Conservation (phyloP, 306 rosid genomes). For the Pyrus bretschneideri region DNA sequence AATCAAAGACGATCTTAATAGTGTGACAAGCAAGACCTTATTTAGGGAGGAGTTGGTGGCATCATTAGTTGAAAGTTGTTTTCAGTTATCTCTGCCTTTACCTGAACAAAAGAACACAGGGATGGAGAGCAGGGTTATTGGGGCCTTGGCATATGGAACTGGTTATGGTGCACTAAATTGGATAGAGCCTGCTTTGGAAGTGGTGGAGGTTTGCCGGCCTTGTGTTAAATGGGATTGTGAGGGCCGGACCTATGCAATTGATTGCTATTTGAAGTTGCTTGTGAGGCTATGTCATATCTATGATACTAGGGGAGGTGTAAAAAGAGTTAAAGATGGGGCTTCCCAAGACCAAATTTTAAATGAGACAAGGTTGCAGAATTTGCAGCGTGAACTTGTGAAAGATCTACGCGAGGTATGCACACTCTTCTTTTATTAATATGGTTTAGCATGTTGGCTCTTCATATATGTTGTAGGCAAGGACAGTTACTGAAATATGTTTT, state of each 20-base stretch:
- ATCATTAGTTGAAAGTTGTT: constrained; percentile 95
- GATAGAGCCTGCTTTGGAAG: constrained; percentile 98
- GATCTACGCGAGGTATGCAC: constrained; percentile 65
- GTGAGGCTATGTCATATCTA: constrained; percentile 87
- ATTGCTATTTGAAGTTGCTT: constrained; percentile 95
- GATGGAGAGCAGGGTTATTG: constrained; percentile 97
- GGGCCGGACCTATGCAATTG: constrained; percentile 92
- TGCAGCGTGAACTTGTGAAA: constrained; percentile 88
- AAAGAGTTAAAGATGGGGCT: constrained; percentile 94
- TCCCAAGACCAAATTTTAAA: constrained; percentile 97
- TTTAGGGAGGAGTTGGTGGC: constrained; percentile 98
- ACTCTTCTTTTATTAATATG: neutral
- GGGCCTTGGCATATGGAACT: constrained; percentile 99
- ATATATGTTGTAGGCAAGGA: neutral
- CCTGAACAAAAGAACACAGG: constrained; percentile 91
- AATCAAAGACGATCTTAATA: constrained; percentile 83
- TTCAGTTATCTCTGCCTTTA: constrained; percentile 94
- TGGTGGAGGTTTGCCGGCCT: constrained; percentile 97
- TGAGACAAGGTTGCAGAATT: constrained; percentile 93
- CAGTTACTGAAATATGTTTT: neutral
- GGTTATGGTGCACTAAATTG: constrained; percentile 98
- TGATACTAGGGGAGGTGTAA: constrained; percentile 95
- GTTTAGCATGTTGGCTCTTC: neutral
- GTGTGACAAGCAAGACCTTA: constrained; percentile 72
- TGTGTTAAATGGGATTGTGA: constrained; percentile 99